These are phyloP conservation scores for Psilocybe sp. DNA, from an alignment of 768 basidiomycete species.

Conservation along the genomic window DNA sequence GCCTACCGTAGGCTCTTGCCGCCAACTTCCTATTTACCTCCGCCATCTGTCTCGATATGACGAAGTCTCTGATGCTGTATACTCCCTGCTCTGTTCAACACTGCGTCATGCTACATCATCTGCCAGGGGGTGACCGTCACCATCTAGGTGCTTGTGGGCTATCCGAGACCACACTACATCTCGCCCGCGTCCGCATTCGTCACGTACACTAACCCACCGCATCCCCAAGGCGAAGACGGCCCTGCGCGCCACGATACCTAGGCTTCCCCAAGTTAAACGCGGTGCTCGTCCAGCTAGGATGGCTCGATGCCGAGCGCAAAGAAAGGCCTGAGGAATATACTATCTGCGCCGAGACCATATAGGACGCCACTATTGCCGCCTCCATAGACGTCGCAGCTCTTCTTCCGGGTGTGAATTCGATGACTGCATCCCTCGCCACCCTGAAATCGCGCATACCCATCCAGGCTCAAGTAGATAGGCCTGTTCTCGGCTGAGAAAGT, in stretches of 20 bases:
- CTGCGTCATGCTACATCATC: slow-evolving; percentile 73
- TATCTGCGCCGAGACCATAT: slow-evolving; percentile 82
- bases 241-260: slow-evolving; percentile 90
- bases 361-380: slow-evolving; percentile 67
- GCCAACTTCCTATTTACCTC: slow-evolving; percentile 66
- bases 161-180: slow-evolving; percentile 92
- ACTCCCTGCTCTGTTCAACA: slow-evolving; percentile 90
- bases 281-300: slow-evolving; percentile 83
- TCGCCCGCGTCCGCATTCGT: slow-evolving; percentile 95
- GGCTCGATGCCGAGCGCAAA: slow-evolving; percentile 74
- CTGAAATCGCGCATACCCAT: slow-evolving; percentile 76
- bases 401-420: slow-evolving; percentile 62
- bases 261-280: slow-evolving; percentile 96
- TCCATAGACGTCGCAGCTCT: slow-evolving; percentile 74
- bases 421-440: slow-evolving; percentile 70
- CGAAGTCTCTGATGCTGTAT: slow-evolving; percentile 92
- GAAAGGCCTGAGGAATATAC: slow-evolving; percentile 73
- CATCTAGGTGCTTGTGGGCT: slow-evolving; percentile 83
- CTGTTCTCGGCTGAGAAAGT: slow-evolving; percentile 75
- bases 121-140: slow-evolving; percentile 63
- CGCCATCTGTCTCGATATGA: slow-evolving; percentile 82
- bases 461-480: slow-evolving; percentile 92
- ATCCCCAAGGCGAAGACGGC: slow-evolving; percentile 94
- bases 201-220: slow-evolving; percentile 93
- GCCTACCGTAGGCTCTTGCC: slow-evolving; percentile 82